These are phyloP conservation scores for Diddensiella caesifluorescens DNA, from an alignment of 805 yeast genomes.

Conservation along the genomic window DNA sequence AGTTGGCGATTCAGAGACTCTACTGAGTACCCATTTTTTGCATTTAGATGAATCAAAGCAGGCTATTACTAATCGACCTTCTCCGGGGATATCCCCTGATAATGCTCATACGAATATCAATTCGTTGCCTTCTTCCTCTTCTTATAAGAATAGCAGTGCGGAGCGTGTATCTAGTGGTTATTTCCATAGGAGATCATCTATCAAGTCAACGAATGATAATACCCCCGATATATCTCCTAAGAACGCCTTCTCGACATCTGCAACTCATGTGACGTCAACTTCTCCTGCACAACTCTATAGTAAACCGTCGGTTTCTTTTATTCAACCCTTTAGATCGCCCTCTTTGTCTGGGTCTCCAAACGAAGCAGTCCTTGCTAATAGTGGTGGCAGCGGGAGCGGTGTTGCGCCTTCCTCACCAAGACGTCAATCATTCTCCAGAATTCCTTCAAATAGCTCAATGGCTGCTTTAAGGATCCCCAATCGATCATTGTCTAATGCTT, in stretches of 20 bases:
- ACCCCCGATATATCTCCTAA: background rate
- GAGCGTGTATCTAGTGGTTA: slow-evolving; percentile 3
- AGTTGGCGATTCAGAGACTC: slow-evolving; percentile 60
- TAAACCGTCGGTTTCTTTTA: slow-evolving; percentile 35
- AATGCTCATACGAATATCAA: background rate
- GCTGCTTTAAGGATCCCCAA: slow-evolving; percentile 38
- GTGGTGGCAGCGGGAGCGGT: background rate
- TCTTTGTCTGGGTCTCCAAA: slow-evolving; percentile 42
- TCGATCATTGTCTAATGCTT: slow-evolving; percentile 21
- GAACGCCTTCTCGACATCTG: background rate
- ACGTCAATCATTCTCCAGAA: slow-evolving; percentile 32
- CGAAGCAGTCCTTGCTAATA: slow-evolving; percentile 1
- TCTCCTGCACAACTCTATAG: slow-evolving; percentile 6
- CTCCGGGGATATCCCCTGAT: background rate
- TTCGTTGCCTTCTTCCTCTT: slow-evolving; percentile 8
- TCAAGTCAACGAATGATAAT: slow-evolving; percentile 2
- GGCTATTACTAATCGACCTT: background rate
- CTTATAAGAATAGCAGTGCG: background rate
- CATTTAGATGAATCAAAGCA: slow-evolving; percentile 37
- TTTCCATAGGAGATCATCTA: slow-evolving; percentile 1
- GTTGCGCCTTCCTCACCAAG: slow-evolving; percentile 22
- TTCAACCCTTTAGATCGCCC: slow-evolving; percentile 61
- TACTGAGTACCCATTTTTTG: slow-evolving; percentile 53
- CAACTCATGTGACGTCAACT: background rate
- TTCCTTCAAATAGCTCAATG: slow-evolving; percentile 42